Percentiles rank a stretch among this genome's conserved stretches.
Conservation (phyloP, 305 asterid species). For the Fraxinus dipetala region DNA sequence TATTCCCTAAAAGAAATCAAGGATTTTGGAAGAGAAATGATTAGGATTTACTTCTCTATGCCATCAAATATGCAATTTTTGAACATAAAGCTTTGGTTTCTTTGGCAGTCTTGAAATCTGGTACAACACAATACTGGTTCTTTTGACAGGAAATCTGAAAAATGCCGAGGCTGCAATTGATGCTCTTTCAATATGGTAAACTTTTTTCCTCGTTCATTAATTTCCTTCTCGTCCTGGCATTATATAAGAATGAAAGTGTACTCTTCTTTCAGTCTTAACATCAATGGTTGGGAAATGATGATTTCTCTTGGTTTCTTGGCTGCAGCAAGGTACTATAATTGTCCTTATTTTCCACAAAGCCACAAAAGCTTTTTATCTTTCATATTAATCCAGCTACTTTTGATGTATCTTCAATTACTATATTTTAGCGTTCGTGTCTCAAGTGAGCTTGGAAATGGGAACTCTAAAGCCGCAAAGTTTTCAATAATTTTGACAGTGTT, state of each 20-base stretch:
- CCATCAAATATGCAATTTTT: background rate
- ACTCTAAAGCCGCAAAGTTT: constrained; percentile 50
- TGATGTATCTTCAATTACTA: background rate
- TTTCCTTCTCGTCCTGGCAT: background rate
- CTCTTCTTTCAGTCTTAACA: constrained; percentile 48
- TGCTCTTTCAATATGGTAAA: constrained; percentile 70
- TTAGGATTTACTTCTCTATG: background rate
- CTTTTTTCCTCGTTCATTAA: background rate
- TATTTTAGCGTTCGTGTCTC: constrained; percentile 58
- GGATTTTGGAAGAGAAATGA: background rate
- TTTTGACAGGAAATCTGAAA: constrained; percentile 52
- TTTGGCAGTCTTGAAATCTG: constrained; percentile 56
- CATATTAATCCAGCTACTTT: background rate
- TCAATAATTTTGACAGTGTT: constrained; percentile 40
- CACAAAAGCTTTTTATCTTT: background rate
- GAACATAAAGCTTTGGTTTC: background rate
- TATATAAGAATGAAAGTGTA: background rate
- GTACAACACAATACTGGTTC: constrained; percentile 62
- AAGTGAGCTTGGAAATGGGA: constrained; percentile 66
- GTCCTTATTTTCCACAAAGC: background rate
- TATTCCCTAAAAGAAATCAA: background rate
- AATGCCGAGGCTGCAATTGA: constrained; percentile 57
- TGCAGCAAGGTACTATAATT: constrained; percentile 53
- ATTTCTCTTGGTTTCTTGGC: constrained; percentile 64
- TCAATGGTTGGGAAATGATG: constrained; percentile 78